Base-by-base conservation (phyloP, 2,329 filamentous ascomycete species). In the Epichloe sylvatica region DNA sequence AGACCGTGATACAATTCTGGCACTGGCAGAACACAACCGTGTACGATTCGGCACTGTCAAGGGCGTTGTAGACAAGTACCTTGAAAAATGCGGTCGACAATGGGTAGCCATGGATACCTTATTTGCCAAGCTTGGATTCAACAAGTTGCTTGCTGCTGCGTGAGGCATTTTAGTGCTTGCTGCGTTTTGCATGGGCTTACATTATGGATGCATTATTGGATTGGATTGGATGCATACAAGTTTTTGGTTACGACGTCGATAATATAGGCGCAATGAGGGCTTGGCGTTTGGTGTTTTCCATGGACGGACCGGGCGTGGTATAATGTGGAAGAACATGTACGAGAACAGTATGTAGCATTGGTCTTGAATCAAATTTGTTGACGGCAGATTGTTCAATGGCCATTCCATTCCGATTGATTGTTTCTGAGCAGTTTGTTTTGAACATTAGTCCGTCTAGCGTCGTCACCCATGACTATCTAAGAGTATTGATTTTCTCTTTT, bases 41-140 rank as follows among this genome's bases (percentile, higher is more conserved):
- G 73, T 75, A 38, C 74, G 88, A 53, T 97, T 97, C 63, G 77
- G 68, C 11, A 87, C 85, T 0, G 70, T 91, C 56, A 86, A 82
- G 71, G 75, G 75, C 6, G 80, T 89, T 13, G 86, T 95, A 5
- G 87, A 91, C 55, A 80, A 72, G 60, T 94, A 94, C 68, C 68
- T 95, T 58, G 87, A 88, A 60, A 92, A 91, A 70, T 94, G 89
- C 66, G 90, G 90, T 25, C 74, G 87, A 58, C 85, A 89, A 66
- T 95, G 88, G 87, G 90, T 96, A 47, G 84, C 87, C 57, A 96
- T 95, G 90, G 88, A 92, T 66, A 82, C 74, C 56, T 68, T 96
- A 55, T 96, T 95, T 73, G 76, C 78, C 23, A 82, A 81, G 65
- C 59, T 83, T 39, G 79, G 80, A 9, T 78, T 80, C 60, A 67